Conservation (phyloP, 2,329 filamentous ascomycete genomes). For the Aureobasidium sp. region DNA sequence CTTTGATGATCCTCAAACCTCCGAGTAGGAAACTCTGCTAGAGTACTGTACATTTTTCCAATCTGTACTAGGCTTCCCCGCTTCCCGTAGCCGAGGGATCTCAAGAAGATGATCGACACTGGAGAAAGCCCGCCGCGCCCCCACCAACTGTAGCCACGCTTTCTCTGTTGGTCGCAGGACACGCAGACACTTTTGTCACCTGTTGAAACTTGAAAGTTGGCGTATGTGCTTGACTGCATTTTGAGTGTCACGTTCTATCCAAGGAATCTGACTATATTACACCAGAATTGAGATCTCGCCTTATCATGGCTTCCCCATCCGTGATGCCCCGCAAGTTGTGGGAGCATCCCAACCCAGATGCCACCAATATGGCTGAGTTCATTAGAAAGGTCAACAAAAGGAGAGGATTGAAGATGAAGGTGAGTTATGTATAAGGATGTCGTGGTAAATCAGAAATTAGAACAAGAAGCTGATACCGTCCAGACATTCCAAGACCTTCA, state of each 20-base stretch:
- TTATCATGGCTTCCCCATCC: conserved; percentile 7
- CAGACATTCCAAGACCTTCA: conserved; percentile 65
- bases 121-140: background rate
- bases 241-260: background rate
- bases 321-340: conserved; percentile 39
- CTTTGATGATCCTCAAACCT: background rate
- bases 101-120: background rate
- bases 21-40: background rate
- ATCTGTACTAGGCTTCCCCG: background rate
- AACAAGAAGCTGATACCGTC: background rate
- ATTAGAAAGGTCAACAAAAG: conserved; percentile 58
- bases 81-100: conserved; percentile 9
- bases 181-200: background rate
- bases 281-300: background rate
- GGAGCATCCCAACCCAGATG: conserved; percentile 32
- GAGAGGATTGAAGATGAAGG: conserved; percentile 51
- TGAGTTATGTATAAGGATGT: conserved; percentile 25
- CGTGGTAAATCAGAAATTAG: background rate
- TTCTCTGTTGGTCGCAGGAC: background rate
- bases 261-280: background rate
- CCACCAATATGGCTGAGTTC: conserved; percentile 59
- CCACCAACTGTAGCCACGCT: background rate
- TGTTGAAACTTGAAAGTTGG: background rate
- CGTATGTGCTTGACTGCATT: background rate
- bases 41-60: background rate